Percentiles rank a stretch among this genome's conserved stretches.
Conservation (phyloP, 176 grass and related monocot genomes). For the Themeda triandra region DNA sequence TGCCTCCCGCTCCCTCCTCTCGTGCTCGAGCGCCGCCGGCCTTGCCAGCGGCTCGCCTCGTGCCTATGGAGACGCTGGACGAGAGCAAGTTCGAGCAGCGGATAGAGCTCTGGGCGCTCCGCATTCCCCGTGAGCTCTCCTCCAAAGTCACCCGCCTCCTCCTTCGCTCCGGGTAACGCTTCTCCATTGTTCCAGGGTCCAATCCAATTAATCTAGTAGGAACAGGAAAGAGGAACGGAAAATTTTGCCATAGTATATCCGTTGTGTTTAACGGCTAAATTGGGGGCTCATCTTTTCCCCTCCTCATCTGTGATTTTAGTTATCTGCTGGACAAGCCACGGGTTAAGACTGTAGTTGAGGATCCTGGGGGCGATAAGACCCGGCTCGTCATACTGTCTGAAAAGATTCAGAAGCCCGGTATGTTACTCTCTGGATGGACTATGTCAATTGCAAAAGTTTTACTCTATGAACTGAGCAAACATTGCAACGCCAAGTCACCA, state of each 20-base stretch:
- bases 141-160: constrained; percentile 63
- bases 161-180: constrained; percentile 54
- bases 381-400: constrained; percentile 80
- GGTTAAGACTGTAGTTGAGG: constrained; percentile 83
- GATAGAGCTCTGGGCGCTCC: constrained; percentile 45
- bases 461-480: not conserved
- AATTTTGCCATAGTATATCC: too few species aligned
- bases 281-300: not conserved
- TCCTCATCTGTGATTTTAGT: constrained; percentile 24
- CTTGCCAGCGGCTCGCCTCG: not conserved
- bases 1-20: too few species aligned
- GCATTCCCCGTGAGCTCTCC: constrained; percentile 70
- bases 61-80: constrained; percentile 47
- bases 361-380: constrained; percentile 66
- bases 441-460: not conserved
- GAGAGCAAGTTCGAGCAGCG: constrained; percentile 78
- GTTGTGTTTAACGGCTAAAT: not conserved
- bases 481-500: not conserved
- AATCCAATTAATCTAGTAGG: not conserved
- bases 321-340: constrained; percentile 71
- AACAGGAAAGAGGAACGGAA: too few species aligned
- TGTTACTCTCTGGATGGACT: not conserved
- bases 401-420: constrained; percentile 73
- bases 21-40: too few species aligned
- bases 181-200: not conserved